Base-by-base conservation (phyloP, 1,139 yeast genomes). In the Yamadazyma dushanensis region DNA sequence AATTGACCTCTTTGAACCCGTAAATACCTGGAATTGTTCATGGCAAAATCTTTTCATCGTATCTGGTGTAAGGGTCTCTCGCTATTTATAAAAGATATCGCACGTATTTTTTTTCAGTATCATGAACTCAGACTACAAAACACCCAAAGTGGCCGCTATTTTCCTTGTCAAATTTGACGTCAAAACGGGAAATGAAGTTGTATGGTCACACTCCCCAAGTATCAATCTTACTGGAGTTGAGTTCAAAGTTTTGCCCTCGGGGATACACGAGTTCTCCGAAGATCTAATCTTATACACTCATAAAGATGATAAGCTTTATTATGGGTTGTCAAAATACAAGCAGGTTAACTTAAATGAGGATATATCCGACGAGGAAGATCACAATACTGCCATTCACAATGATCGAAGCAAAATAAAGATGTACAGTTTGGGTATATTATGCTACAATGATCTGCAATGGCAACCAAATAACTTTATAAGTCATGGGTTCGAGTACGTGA, bases 241-340 rank as follows among this genome's bases (percentile, higher is more conserved):
- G 56, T 87, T 75, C 59, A 82, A 83, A 47, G 71, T 81, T 9
- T 62, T 89, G 36, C 96, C 96, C 1, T 83, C 94, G 0, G 96
- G 96, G 1, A 69, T 87, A n/a, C 96, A 88, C 53, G 76, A 80
- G 26, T 68, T 66, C 17, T 56, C 58, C 9, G 56, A 66, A 27
- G 90, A 86, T 46, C 56, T 66, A 8, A 57, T 67, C 5, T 46
- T 64, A 23, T 46, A 69, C 31, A 55, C 66, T 32, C 76, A 70
- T 35, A 43, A 43, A 9, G 9, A 58, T 3, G 51, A 47, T 14
- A 58, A 57, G 36, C 51, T 56, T 5, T 64, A 63, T 49, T 66
- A 66, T 43, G 76, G 76, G 2, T 37, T 64, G 15, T 56, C 67
- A 15, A 56, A 63, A 27, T 70, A 63, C 45, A 55, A 61, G 19